These are phyloP conservation scores for Colletotrichum sansevieriae DNA, from an alignment of 2,329 filamentous ascomycete genomes.

Conservation along the genomic window DNA sequence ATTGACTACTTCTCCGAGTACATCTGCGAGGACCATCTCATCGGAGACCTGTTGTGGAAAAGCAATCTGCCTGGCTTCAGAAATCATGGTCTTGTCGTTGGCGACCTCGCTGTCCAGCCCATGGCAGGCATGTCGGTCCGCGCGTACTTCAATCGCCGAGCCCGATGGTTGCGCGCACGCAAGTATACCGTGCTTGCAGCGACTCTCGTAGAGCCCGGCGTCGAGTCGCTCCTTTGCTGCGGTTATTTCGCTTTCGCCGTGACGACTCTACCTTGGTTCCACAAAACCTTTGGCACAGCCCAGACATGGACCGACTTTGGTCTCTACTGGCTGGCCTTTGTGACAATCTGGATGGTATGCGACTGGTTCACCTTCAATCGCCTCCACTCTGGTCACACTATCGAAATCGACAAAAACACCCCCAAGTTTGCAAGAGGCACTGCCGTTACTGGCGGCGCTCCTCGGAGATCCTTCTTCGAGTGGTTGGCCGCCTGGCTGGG, in stretches of 20 bases:
- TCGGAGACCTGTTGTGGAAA: conserved; percentile 92
- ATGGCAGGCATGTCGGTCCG: conserved; percentile 83
- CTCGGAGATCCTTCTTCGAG: conserved; percentile 70
- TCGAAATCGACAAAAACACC: conserved; percentile 79
- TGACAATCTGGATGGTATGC: conserved; percentile 77
- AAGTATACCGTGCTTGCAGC: conserved; percentile 94
- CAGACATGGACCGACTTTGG: conserved; percentile 77
- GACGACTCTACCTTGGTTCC: conserved; percentile 78
- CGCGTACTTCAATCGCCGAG: conserved; percentile 83
- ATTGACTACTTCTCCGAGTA: conserved; percentile 95
- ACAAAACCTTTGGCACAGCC: conserved; percentile 64
- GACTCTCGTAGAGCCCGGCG: conserved; percentile 91
- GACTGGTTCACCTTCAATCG: conserved; percentile 81
- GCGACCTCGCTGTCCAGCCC: conserved; percentile 91
- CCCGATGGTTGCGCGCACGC: conserved; percentile 90
- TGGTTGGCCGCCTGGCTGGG: conserved; percentile 90
- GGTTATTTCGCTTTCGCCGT: conserved; percentile 83
- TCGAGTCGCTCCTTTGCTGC: conserved; percentile 88
- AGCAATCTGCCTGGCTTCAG: conserved; percentile 72
- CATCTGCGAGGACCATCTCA: conserved; percentile 97
- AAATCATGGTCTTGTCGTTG: conserved; percentile 87
- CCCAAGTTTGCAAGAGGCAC: conserved; percentile 77
- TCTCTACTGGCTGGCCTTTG: conserved; percentile 74
- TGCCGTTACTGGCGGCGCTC: conserved; percentile 51
- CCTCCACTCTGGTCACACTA: conserved; percentile 79